Evolutionary conservation across 2,329 filamentous ascomycete species (phyloP).

Genomic region (Epicoccum sorghinum): DNA sequence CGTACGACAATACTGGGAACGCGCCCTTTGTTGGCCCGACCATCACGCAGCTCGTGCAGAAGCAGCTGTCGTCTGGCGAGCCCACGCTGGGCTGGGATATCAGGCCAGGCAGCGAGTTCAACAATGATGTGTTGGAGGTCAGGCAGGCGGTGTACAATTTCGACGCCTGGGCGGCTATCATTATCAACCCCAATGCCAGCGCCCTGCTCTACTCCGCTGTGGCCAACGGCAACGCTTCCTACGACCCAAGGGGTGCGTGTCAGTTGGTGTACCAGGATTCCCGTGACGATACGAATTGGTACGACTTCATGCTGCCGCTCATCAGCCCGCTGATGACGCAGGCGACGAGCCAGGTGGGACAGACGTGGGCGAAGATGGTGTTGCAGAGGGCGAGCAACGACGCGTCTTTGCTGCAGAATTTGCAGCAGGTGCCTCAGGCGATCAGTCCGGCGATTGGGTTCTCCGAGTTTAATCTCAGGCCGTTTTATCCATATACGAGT

Average conservation of each 20-base stretch:
- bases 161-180: constrained; percentile 65
- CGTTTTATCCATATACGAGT: constrained; percentile 61
- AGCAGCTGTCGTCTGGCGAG: constrained; percentile 49
- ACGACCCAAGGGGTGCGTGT: constrained; percentile 64
- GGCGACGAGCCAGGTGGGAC: constrained; percentile 57
- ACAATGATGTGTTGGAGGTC: constrained; percentile 62
- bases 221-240: constrained; percentile 60
- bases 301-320: constrained; percentile 60
- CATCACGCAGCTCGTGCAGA: constrained; percentile 54
- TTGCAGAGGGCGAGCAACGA: constrained; percentile 52
- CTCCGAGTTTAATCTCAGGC: constrained; percentile 62
- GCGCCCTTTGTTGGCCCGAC: constrained; percentile 63
- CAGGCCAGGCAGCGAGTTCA: constrained; percentile 58
- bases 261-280: constrained; percentile 63
- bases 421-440: constrained; percentile 58
- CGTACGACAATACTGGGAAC: constrained; percentile 53
- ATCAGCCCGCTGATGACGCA: constrained; percentile 56
- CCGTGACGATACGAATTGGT: constrained; percentile 62
- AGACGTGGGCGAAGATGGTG: constrained; percentile 51
- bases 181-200: constrained; percentile 68
- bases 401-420: constrained; percentile 48
- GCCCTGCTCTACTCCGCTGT: constrained; percentile 62
- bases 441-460: constrained; percentile 64
- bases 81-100: constrained; percentile 58
- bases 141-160: constrained; percentile 65